These are phyloP conservation scores for Trichoderma erinaceum DNA, from an alignment of 495 filamentous ascomycete genomes.

Conservation along the genomic window DNA sequence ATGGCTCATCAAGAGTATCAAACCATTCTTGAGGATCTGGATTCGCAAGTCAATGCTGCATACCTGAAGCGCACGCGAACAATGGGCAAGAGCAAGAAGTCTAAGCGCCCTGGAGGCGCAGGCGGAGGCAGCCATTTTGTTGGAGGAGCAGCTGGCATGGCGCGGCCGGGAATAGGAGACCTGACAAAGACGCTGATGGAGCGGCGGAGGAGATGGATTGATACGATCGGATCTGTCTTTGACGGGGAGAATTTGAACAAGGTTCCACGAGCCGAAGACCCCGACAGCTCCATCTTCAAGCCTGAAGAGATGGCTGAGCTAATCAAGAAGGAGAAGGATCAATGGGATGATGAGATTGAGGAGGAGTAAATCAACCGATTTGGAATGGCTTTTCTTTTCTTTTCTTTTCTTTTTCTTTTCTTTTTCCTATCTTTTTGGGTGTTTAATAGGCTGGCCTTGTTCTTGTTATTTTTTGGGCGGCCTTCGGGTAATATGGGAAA, in stretches of 20 bases:
- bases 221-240: slow-evolving; percentile 81
- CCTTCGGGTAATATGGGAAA: neutral
- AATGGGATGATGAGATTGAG: slow-evolving; percentile 68
- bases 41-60: slow-evolving; percentile 88
- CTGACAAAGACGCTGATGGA: slow-evolving; percentile 86
- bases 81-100: slow-evolving; percentile 87
- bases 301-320: slow-evolving; percentile 42
- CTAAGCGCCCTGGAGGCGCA: slow-evolving; percentile 65
- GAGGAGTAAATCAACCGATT: slow-evolving; percentile 34
- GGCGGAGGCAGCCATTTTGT: slow-evolving; percentile 48
- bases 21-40: slow-evolving; percentile 94
- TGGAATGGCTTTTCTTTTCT: neutral
- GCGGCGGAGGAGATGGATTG: slow-evolving; percentile 75
- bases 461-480: too few species aligned
- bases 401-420: too few species aligned
- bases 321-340: slow-evolving; percentile 65
- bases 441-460: neutral
- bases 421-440: too few species aligned
- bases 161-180: slow-evolving; percentile 83
- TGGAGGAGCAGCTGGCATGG: slow-evolving; percentile 46
- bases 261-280: slow-evolving; percentile 39
- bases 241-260: slow-evolving; percentile 53
- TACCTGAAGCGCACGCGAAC: slow-evolving; percentile 96
- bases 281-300: slow-evolving; percentile 57
- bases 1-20: slow-evolving; percentile 94